Evolutionary conservation across 2,329 filamentous ascomycete genomes (phyloP).

Genomic region (Thielaviopsis populi): DNA sequence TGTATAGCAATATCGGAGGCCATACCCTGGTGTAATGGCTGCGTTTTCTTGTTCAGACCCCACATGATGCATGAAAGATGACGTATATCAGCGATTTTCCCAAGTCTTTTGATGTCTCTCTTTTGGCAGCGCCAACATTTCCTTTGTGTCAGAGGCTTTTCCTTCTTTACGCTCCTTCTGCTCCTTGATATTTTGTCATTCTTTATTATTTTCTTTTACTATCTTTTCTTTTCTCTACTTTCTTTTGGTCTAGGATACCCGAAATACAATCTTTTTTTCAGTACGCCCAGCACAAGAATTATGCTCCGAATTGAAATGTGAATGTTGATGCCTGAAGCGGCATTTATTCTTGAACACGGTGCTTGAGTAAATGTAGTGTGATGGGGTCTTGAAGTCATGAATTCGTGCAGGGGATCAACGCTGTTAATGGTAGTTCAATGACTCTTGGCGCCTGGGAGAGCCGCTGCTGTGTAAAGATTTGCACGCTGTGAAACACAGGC

Average conservation of each 20-base stretch:
- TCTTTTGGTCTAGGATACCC: conserved; percentile 12
- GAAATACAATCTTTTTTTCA: conserved; percentile 10
- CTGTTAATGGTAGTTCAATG: no score
- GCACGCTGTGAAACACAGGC: no score
- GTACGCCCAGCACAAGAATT: neutral
- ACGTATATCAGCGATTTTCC: neutral
- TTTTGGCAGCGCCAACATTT: neutral
- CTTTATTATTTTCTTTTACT: neutral
- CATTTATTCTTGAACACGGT: no score
- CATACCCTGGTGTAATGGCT: conserved; percentile 7
- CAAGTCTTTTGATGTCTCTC: neutral
- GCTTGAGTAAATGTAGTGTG: no score
- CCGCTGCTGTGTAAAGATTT: no score
- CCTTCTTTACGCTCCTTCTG: neutral
- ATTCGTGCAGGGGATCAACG: no score
- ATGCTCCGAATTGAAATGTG: neutral
- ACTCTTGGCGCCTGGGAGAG: no score
- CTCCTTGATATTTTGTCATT: neutral
- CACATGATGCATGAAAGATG: neutral
- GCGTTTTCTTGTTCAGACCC: neutral
- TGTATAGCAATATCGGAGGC: conserved; percentile 33
- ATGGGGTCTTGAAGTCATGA: no score
- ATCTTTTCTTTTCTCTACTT: conserved; percentile 4
- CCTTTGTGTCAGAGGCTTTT: conserved; percentile 1
- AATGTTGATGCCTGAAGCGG: neutral